A percentile compares a stretch with the other conserved stretches of the same genome.
phyloP scores from a whole-genome alignment of 1,284 basidiomycete species.

The Ustilago loliicola region DNA sequence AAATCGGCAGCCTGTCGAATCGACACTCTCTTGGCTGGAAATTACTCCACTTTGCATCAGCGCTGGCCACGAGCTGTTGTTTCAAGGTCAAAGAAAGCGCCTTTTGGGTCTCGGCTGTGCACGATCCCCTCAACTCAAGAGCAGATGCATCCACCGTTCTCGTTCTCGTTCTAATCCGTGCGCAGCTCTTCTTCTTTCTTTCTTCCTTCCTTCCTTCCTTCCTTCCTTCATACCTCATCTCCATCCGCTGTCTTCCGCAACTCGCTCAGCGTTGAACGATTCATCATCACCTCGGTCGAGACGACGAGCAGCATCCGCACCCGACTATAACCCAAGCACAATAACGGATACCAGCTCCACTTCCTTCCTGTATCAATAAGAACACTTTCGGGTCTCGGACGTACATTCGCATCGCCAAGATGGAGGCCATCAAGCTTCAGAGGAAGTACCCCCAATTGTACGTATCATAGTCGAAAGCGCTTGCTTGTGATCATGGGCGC shows the following conservation, averaged over 20 bases:
- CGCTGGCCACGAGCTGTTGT: neutral
- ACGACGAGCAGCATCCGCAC: too few relatives aligned
- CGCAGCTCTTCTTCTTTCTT: neutral
- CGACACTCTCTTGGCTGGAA: neutral
- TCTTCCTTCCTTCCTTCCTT: neutral
- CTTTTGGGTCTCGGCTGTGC: conserved; percentile 18
- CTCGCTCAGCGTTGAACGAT: neutral
- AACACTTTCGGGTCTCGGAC: neutral
- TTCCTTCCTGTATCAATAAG: neutral
- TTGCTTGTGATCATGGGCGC: neutral
- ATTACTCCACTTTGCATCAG: conserved; percentile 9
- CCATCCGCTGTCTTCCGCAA: neutral
- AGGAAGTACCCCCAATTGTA: conserved; percentile 91
- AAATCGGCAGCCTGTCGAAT: neutral
- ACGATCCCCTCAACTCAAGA: neutral
- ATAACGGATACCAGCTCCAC: neutral
- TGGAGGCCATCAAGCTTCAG: conserved; percentile 89
- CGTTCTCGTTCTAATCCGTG: neutral
- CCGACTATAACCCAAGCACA: neutral
- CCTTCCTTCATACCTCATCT: neutral
- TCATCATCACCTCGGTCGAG: neutral
- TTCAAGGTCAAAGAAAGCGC: neutral
- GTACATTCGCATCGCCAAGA: conserved; percentile 29
- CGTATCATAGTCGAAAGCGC: neutral
- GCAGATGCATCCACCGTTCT: neutral